Base-by-base conservation (phyloP, 2,329 filamentous ascomycete species). In the Thelonectria discophora region DNA sequence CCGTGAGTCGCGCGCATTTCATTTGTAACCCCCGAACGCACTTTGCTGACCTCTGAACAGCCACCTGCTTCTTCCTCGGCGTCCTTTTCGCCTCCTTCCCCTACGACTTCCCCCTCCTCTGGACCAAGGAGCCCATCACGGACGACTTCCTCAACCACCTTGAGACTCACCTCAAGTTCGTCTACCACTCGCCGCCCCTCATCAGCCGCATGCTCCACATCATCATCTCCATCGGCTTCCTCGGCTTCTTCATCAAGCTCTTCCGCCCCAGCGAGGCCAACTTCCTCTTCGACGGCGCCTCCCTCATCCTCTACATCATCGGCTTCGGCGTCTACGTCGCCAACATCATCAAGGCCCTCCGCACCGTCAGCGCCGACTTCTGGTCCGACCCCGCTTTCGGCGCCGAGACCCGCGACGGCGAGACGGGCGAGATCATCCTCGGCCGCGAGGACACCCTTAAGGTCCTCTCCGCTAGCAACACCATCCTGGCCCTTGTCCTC, bases 81-180 rank as follows among this genome's bases (percentile, higher is more conserved):
- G 93, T 98, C 78, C 90, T 99, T 79, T 99, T 98, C 86, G 93
- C 93, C 72, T 89, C 90, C 65, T 96, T 98, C 79, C 94, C 95
- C 64, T 99, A 98, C 84, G 95, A 96, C 83, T 95, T 93, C 81
- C 90, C 92, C 62, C 89, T 95, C 65, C 90, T 96, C 55, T 96
- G 92, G 86, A 90, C 89, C 53, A 87, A 87, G 30, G 88, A 86
- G 43, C 83, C 82, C 57, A 83, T 91, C 55, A 83, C 86, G 62
- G 82, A 84, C 40, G 75, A 84, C 45, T 96, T 94, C 85, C 94
- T 92, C 75, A 86, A 90, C 77, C 89, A 94, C 74, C 88, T 97
- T 65, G 94, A 98, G 81, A 86, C 86, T 49, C 95, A 99, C 82
- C 88, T 98, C 60, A 89, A 88, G 73, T 95, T 97, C 81, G 84